phyloP scores from a whole-genome alignment of 108 stramenopile genomes.

The Cyclotella choctawhatcheeana region DNA sequence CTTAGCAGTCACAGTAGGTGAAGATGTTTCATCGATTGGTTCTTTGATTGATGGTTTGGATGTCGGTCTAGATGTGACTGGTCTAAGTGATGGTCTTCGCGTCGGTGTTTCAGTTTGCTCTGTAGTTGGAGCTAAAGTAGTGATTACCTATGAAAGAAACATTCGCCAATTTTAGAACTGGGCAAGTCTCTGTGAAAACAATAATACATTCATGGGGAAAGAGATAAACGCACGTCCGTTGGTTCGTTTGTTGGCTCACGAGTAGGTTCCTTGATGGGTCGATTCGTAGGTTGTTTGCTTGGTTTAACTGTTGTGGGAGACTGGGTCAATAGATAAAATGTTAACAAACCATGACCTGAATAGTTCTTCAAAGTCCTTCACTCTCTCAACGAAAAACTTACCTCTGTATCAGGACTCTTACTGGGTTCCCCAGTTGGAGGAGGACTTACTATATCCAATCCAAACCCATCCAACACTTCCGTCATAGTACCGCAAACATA shows the following conservation, averaged over 20 bases:
- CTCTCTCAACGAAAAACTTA: conserved; percentile 6
- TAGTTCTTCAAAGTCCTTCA: neutral
- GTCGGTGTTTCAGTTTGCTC: neutral
- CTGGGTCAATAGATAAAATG: too few species aligned
- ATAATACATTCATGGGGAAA: neutral
- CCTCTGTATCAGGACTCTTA: conserved; percentile 3
- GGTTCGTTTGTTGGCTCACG: conserved; percentile 16
- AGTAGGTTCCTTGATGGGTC: conserved; percentile 9
- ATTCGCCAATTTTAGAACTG: neutral
- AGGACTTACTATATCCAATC: conserved; percentile 14
- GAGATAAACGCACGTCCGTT: neutral
- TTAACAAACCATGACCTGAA: neutral
- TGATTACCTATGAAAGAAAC: neutral
- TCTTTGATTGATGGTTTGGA: neutral
- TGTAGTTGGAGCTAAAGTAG: too few species aligned
- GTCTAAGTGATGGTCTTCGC: neutral
- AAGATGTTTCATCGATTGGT: neutral
- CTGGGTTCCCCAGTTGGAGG: conserved; percentile 24
- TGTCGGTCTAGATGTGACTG: neutral
- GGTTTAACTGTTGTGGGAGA: neutral
- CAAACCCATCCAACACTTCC: conserved; percentile 20
- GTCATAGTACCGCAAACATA: conserved; percentile 47
- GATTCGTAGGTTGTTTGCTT: conserved; percentile 1
- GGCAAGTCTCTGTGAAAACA: neutral
- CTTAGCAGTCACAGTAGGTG: neutral